A percentile compares a stretch with the other conserved stretches of the same genome.
phyloP scores from a whole-genome alignment of 2,329 filamentous ascomycete genomes.

The Xylaria sp. region DNA sequence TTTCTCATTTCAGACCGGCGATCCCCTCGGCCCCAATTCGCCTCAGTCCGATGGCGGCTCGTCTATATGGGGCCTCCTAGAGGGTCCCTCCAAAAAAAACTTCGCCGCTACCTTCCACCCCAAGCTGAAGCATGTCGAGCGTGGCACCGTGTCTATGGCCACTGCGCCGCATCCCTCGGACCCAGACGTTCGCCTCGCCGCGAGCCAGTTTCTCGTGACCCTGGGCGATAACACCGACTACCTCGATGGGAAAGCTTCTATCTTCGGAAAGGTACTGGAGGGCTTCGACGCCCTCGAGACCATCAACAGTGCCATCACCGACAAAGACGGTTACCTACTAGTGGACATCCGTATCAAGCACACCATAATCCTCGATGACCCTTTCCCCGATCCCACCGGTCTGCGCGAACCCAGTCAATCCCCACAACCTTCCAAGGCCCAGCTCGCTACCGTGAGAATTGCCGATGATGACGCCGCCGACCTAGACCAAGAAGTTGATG shows the following conservation, averaged over 20 bases:
- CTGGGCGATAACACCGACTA: conserved; percentile 90
- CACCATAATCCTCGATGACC: conserved; percentile 91
- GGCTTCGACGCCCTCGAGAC: conserved; percentile 95
- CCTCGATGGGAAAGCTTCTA: conserved; percentile 90
- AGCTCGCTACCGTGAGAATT: conserved; percentile 91
- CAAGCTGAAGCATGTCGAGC: conserved; percentile 88
- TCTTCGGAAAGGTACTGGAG: conserved; percentile 95
- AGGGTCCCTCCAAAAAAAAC: conserved; percentile 75
- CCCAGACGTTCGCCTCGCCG: conserved; percentile 83
- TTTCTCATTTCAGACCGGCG: conserved; percentile 96
- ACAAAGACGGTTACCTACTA: conserved; percentile 85
- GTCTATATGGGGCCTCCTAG: conserved; percentile 89
- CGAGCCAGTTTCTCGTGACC: conserved; percentile 94
- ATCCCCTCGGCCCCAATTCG: conserved; percentile 88
- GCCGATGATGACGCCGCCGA: conserved; percentile 81
- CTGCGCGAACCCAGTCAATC: conserved; percentile 82
- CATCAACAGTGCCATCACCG: conserved; percentile 89
- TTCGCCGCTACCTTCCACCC: conserved; percentile 88
- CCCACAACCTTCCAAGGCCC: conserved; percentile 82
- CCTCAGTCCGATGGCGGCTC: conserved; percentile 89
- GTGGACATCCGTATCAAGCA: conserved; percentile 97
- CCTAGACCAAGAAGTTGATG: conserved; percentile 75
- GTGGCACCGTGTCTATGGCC: conserved; percentile 98
- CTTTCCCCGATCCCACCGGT: conserved; percentile 83
- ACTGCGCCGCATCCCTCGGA: conserved; percentile 81